phyloP scores from a whole-genome alignment of 2,329 filamentous ascomycete genomes.

The Penicillium sp. region DNA sequence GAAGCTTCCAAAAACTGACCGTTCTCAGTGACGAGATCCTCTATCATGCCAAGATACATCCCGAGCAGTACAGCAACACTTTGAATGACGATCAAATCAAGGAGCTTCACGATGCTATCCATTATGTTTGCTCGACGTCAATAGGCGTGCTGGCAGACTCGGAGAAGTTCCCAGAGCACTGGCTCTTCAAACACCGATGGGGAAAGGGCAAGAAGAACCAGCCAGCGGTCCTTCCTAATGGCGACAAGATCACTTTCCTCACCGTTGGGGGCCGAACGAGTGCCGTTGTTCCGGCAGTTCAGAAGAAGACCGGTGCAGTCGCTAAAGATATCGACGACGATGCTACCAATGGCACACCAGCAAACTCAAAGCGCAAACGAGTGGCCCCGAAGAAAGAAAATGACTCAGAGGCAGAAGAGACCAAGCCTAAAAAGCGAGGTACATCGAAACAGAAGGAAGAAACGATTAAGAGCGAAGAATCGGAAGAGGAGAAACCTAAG shows the following conservation, averaged over 20 bases:
- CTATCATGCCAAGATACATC: constrained; percentile 85
- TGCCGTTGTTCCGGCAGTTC: constrained; percentile 79
- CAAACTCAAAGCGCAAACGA: constrained; percentile 36
- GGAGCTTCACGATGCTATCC: constrained; percentile 69
- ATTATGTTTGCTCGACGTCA: constrained; percentile 77
- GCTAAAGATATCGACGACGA: constrained; percentile 52
- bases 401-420: constrained; percentile 26
- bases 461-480: constrained; percentile 26
- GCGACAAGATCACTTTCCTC: constrained; percentile 80
- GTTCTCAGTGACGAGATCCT: constrained; percentile 74
- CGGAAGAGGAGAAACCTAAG: constrained; percentile 19
- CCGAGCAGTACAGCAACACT: constrained; percentile 88
- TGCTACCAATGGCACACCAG: constrained; percentile 16
- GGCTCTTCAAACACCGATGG: constrained; percentile 90
- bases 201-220: constrained; percentile 78
- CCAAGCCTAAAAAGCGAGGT: constrained; percentile 27
- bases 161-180: constrained; percentile 78
- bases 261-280: constrained; percentile 91
- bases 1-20: constrained; percentile 1
- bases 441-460: constrained; percentile 25
- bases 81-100: constrained; percentile 72
- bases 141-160: constrained; percentile 79
- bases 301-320: constrained; percentile 74
- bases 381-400: constrained; percentile 29
- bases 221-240: constrained; percentile 70